Evolutionary conservation across 2,329 filamentous ascomycete genomes (phyloP).

Genomic region (Trichophaea hybrida): DNA sequence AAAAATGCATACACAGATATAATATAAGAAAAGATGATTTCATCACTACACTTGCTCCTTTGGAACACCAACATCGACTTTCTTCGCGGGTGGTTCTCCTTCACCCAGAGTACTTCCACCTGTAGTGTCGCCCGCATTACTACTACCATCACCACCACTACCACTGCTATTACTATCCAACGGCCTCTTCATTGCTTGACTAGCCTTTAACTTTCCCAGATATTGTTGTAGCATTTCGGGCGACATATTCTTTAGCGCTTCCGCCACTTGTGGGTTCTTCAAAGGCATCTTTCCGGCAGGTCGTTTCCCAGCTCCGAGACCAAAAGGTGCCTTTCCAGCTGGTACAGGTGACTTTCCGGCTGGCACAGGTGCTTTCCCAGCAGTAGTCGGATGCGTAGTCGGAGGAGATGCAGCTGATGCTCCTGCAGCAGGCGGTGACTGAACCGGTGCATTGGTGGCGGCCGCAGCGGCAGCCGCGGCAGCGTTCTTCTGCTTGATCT

Average conservation of each 20-base stretch:
- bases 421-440: not conserved
- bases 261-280: not conserved
- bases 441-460: not conserved
- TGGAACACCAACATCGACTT: conserved; percentile 10
- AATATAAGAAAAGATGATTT: not conserved
- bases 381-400: not conserved
- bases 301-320: not conserved
- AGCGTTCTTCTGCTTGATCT: not conserved
- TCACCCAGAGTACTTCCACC: not conserved
- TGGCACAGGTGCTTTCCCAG: not conserved
- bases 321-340: not conserved
- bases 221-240: not conserved
- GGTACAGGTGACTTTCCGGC: not conserved
- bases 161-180: not conserved
- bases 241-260: not conserved
- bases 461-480: not conserved
- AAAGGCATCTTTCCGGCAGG: not conserved
- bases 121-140: not conserved
- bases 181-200: not conserved
- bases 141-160: not conserved
- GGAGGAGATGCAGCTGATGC: not conserved
- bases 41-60: not conserved
- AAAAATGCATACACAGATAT: not conserved
- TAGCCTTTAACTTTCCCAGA: not conserved
- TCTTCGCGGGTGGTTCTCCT: conserved; percentile 10